Conservation (phyloP, 345 rosid species). For the Psidium guajava region DNA sequence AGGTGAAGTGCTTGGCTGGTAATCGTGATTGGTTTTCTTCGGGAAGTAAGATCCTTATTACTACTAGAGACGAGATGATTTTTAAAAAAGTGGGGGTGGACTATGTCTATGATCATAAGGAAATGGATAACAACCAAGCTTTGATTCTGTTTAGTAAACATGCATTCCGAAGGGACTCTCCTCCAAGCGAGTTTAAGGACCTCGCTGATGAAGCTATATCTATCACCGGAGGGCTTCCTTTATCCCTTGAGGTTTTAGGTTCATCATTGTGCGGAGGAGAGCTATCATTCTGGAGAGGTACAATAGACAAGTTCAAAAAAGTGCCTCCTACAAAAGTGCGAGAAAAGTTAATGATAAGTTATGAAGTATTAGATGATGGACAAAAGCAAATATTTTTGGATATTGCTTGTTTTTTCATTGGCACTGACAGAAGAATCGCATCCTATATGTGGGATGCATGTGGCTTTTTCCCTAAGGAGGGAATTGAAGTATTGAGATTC, state of each 20-base stretch:
- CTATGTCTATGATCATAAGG: accelerated
- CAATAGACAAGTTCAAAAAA: not conserved
- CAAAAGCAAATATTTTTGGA: not conserved
- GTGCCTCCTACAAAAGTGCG: not conserved
- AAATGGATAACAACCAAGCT: not conserved
- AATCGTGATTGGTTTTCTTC: not conserved
- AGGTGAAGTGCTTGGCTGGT: not conserved
- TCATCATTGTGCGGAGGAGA: not conserved
- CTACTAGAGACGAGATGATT: not conserved
- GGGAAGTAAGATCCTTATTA: not conserved
- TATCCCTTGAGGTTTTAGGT: not conserved
- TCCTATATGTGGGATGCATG: not conserved
- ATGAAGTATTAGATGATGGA: not conserved
- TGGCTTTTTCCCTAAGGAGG: not conserved
- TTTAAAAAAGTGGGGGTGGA: not conserved
- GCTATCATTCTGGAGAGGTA: not conserved
- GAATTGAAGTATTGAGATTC: not conserved
- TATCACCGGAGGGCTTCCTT: not conserved
- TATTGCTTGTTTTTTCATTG: not conserved
- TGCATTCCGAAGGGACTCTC: not conserved
- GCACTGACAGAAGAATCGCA: not conserved
- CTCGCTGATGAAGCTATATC: not conserved
- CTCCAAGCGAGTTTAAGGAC: not conserved
- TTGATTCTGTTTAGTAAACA: not conserved
- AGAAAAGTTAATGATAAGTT: not conserved